Base-by-base conservation (phyloP, 2,329 filamentous ascomycete species). In the Colletotrichum spinosum region DNA sequence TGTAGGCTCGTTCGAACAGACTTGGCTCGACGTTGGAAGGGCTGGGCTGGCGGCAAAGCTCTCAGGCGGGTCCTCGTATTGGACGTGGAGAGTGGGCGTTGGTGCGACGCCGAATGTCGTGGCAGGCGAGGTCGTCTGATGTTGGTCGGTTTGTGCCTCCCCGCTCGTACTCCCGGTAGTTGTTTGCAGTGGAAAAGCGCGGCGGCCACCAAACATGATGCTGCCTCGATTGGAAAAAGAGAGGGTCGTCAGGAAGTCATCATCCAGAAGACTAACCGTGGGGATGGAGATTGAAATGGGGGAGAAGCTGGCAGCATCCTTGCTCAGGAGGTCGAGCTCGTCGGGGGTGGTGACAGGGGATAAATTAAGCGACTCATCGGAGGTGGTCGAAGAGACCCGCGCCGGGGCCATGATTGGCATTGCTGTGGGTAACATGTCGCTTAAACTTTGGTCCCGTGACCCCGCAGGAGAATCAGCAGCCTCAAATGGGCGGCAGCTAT, bases 151-250 rank as follows among this genome's bases (percentile, higher is more conserved):
- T 54, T 59, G 64, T 49, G 44, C 54, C 49, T 57, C 44, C 34
- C 37, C 48, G 42, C 58, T 34, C 62, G 55, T 66, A 45, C 35
- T 62, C 42, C 58, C 46, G 55, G 59, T 56, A 34, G 38, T 59
- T 45, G 54, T 53, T 61, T 55, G 56, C 48, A 41, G 53, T 38
- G 60, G 55, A 53, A 59, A 57, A 63, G 63, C 56, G 41, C 55
- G 65, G 39, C 53, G 60, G 57, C 81, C 83, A 67, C 84, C 82
- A 72, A 89, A 82, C 82, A 90, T 86, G 71, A 90, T 79, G 76
- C 87, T 90, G 69, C 88, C 88, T 70, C 88, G 82, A 68, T 88
- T 88, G 62, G 87, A 89, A 72, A 90, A 90, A 69, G 82, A 82
- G 69, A 90, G 76, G 60, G 81, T 79, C 69, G 78, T 81, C 72